Conservation (phyloP, 2,329 filamentous ascomycete genomes). For the Alternaria dauci region DNA sequence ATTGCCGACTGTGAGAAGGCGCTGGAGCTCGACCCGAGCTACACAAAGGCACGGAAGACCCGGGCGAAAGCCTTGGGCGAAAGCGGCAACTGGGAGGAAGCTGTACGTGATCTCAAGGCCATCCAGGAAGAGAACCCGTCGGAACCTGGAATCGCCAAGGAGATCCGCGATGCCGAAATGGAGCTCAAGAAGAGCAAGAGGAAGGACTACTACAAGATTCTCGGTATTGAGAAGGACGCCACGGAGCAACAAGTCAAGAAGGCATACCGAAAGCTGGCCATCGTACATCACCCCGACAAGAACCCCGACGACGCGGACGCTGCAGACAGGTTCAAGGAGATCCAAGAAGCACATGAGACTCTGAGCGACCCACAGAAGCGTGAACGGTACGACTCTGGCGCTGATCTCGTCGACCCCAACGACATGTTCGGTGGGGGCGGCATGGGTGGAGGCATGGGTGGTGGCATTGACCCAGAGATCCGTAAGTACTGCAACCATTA, state of each 20-base stretch:
- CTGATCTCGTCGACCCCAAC: constrained; percentile 85
- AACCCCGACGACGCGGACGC: constrained; percentile 86
- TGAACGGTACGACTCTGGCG: constrained; percentile 88
- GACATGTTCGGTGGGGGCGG: constrained; percentile 78
- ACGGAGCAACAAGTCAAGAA: constrained; percentile 89
- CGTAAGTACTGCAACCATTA: constrained; percentile 28
- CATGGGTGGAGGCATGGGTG: constrained; percentile 47
- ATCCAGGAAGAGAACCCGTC: constrained; percentile 83
- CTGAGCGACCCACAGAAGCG: constrained; percentile 95
- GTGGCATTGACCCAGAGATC: constrained; percentile 53
- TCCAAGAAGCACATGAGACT: constrained; percentile 95
- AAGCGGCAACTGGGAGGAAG: constrained; percentile 90
- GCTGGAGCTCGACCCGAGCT: constrained; percentile 80
- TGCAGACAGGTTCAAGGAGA: constrained; percentile 95
- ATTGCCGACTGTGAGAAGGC: constrained; percentile 88
- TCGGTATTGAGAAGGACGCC: constrained; percentile 86
- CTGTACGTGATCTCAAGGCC: constrained; percentile 86
- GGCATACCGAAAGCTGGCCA: constrained; percentile 93
- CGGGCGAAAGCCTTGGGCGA: constrained; percentile 89
- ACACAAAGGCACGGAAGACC: constrained; percentile 91
- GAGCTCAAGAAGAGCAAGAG: constrained; percentile 97
- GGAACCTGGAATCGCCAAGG: constrained; percentile 81
- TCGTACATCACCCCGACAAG: constrained; percentile 96
- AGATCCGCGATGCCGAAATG: constrained; percentile 88
- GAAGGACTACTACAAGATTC: constrained; percentile 99